These are phyloP conservation scores for Tricholoma matsutake DNA, from an alignment of 768 basidiomycete genomes.

Conservation along the genomic window DNA sequence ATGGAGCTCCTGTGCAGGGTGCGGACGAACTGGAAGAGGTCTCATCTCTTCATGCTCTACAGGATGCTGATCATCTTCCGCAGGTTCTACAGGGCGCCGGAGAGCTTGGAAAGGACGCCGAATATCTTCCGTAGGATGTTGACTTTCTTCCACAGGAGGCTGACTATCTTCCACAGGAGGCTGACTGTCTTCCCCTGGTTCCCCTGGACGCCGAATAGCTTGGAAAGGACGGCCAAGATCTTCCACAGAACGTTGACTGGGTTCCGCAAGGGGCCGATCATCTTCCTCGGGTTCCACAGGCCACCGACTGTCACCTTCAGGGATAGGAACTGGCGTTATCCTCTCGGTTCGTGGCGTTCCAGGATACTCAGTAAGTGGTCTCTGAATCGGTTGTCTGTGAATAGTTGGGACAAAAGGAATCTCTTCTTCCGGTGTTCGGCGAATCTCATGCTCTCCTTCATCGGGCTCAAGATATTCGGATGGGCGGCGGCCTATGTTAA, in stretches of 20 bases:
- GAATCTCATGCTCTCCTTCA: constrained; percentile 5
- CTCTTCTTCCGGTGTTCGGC: constrained; percentile 6
- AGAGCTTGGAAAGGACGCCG: no score
- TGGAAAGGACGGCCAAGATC: no score
- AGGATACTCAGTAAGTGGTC: background rate
- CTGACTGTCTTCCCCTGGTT: no score
- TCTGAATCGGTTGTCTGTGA: background rate
- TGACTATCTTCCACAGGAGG: no score
- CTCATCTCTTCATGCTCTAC: constrained; percentile 8
- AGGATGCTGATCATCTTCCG: background rate
- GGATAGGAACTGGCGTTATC: background rate
- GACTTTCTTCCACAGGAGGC: no score
- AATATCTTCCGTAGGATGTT: no score
- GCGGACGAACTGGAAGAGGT: constrained; percentile 14
- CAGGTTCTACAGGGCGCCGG: background rate
- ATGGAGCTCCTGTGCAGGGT: constrained; percentile 13
- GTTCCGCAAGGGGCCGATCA: background rate
- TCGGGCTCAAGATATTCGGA: constrained; percentile 8
- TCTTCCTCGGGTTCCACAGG: background rate
- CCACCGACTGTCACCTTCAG: background rate
- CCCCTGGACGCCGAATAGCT: no score
- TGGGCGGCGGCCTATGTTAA: constrained; percentile 3
- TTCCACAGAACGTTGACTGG: no score
- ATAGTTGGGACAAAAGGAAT: constrained; percentile 9
- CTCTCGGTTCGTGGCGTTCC: constrained; percentile 3